A percentile compares a stretch with the other conserved stretches of the same genome.
These are phyloP conservation scores for Aleurites moluccanus DNA, from an alignment of 441 rosid species.

Conservation along the genomic window DNA sequence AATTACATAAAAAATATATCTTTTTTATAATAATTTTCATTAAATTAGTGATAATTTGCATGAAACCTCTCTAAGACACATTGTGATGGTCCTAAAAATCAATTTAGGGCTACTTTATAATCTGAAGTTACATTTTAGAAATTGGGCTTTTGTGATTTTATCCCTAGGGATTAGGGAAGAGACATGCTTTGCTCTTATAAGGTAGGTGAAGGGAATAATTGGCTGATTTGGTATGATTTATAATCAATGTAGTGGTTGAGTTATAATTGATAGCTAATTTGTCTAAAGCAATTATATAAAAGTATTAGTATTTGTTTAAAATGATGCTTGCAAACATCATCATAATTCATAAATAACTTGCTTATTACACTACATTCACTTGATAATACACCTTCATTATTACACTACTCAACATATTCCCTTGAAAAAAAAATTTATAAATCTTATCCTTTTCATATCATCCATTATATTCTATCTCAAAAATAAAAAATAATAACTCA, in stretches of 20 bases:
- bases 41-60: too few relatives aligned
- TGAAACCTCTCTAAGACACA: too few relatives aligned
- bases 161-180: background rate
- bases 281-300: background rate
- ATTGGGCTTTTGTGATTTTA: too few relatives aligned
- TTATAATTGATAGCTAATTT: background rate
- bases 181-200: background rate
- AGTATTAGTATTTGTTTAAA: background rate
- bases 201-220: constrained; percentile 6
- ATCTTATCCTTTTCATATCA: too few relatives aligned
- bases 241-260: constrained; percentile 2
- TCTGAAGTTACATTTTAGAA: background rate
- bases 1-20: too few relatives aligned
- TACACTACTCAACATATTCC: background rate
- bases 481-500: too few relatives aligned
- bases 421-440: background rate
- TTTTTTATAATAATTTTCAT: too few relatives aligned
- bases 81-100: background rate
- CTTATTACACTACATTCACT: background rate
- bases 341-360: background rate
- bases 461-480: too few relatives aligned
- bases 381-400: background rate
- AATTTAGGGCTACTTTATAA: background rate
- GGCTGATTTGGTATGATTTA: constrained; percentile 2
- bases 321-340: background rate